Evolutionary conservation across 495 filamentous ascomycete genomes (phyloP), one percentile per base, ranked within the genome.

Genomic region (Trichoderma reesei): DNA sequence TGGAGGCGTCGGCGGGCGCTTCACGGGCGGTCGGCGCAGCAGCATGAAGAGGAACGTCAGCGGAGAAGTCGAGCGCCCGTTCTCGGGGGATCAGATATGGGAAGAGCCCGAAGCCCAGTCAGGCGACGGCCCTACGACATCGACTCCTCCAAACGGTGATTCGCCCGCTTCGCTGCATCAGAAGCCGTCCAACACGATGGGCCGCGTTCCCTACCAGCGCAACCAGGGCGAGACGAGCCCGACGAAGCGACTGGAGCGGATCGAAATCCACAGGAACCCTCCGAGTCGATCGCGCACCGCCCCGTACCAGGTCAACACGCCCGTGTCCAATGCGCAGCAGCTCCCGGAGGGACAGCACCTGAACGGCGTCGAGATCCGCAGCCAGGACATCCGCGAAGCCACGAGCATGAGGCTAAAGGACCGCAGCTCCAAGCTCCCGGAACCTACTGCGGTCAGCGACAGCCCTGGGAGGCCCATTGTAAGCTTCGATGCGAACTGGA

Each of bases 371-470:
- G 92, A 96, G 73, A 83, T 95, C 44, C 85, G 92, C 61, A 79
- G 90, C 67, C 90, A 95, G 54, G 92, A 96, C 59, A 92, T 96
- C 63, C 82, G 87, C 37, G 83, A 87, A 62, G 92, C 92, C n/a
- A 96, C 92, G n/a, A 92, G 87, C 77, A 94, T 92, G 82, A 87
- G 76, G 72, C 79, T 92, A 64, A 90, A 84, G 67, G 90, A 96
- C 72, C 86, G 91, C 68, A 96, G 92, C 70, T 75, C 87, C 60
- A 93, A 88, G 68, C 76, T 96, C 38, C 92, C 92, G 5, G 91
- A 85, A 70, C 92, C 92, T 68, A 89, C 89, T 37, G 83, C 90
- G 46, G 90, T 96, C 72, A 94, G 90, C 76, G 86, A 95, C 75
- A 86, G 80, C 66, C 85, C 88, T 63, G 89, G 90, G 62, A 84